Evolutionary conservation across 2,329 filamentous ascomycete species (phyloP), one percentile per base, ranked within the genome.

Genomic region (Myotisia sp.): DNA sequence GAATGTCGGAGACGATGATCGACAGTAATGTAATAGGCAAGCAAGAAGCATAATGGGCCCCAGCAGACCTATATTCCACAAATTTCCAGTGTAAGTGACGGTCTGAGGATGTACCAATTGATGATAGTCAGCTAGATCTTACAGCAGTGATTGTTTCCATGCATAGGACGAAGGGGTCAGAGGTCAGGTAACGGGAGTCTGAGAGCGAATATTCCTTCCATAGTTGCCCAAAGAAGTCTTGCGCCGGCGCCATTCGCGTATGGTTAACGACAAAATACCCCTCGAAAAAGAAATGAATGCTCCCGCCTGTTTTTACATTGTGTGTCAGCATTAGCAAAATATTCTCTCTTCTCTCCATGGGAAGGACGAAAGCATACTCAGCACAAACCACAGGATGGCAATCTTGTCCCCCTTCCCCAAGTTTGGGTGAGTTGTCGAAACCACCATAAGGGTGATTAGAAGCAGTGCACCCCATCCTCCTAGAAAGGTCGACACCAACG

Each of bases 181-280:
- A 74, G 2, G 78, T 85, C 46, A 93, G 63, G 51, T 93, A 93
- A 27, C 85, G 70, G 36, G 84, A 92, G 59, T 93, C 85, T 2
- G 81, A 86, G 21, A 86, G 67, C 3, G 81, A 70, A 53, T 93
- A 93, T 57, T 93, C 85, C 53, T 93, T 93, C 85, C 85, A 93
- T 28, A 92, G 64, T 61, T 93, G 83, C 2, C 78, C 82, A 37
- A 86, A 78, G 5, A 90, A 59, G 36, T 76, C 74, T 52, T 84
- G 77, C 39, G 72, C 72, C 7, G 69, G 63, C 0, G 75, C 72
- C 52, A 93, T 67, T 16, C 60, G 62, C 14, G 63, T 58, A 53
- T 82, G 78, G 52, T 86, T 74, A 42, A 71, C 55, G 42, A 85
- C 67, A 52, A 84, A 92, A 56, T 92, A 92, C 23, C 79, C 81